Evolutionary conservation across 805 yeast species (phyloP).

Genomic region (Kodamaea leandrae): DNA sequence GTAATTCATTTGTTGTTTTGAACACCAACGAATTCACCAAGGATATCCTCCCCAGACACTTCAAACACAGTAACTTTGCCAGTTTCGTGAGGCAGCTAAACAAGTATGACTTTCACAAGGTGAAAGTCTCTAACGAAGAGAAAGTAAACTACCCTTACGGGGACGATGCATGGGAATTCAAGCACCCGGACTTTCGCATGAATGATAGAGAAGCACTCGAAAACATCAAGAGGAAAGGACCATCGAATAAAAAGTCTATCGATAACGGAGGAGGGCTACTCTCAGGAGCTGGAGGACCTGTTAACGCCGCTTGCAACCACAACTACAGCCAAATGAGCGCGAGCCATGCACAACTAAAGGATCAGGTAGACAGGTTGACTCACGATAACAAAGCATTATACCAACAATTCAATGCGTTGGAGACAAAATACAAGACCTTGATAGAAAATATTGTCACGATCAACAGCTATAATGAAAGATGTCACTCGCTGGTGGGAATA

Average conservation of each 20-base stretch:
- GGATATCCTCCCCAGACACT: slow-evolving; percentile 84
- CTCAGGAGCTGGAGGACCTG: slow-evolving; percentile 8
- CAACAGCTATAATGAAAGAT: slow-evolving; percentile 56
- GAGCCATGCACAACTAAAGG: slow-evolving; percentile 20
- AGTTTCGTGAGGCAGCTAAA: slow-evolving; percentile 92
- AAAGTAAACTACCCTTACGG: slow-evolving; percentile 55
- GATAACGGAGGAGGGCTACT: not conserved
- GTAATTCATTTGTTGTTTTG: slow-evolving; percentile 83
- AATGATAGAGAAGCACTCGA: slow-evolving; percentile 79
- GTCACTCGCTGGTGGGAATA: slow-evolving; percentile 49
- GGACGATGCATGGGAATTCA: slow-evolving; percentile 90
- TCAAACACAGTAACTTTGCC: slow-evolving; percentile 93
- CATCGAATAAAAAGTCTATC: slow-evolving; percentile 46
- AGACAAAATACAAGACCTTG: slow-evolving; percentile 61
- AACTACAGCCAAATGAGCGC: slow-evolving; percentile 9
- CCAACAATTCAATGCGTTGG: slow-evolving; percentile 39
- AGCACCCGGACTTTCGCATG: slow-evolving; percentile 81
- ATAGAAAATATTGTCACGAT: slow-evolving; percentile 59
- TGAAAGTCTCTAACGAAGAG: slow-evolving; percentile 68
- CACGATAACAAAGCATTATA: slow-evolving; percentile 31
- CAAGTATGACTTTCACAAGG: slow-evolving; percentile 97
- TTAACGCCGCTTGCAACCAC: slow-evolving; percentile 3
- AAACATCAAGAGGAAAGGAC: slow-evolving; percentile 81
- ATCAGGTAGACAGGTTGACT: slow-evolving; percentile 33
- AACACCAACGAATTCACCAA: slow-evolving; percentile 91